phyloP scores from a whole-genome alignment of 208 protist species.

The Endotrypanum monterogeii region DNA sequence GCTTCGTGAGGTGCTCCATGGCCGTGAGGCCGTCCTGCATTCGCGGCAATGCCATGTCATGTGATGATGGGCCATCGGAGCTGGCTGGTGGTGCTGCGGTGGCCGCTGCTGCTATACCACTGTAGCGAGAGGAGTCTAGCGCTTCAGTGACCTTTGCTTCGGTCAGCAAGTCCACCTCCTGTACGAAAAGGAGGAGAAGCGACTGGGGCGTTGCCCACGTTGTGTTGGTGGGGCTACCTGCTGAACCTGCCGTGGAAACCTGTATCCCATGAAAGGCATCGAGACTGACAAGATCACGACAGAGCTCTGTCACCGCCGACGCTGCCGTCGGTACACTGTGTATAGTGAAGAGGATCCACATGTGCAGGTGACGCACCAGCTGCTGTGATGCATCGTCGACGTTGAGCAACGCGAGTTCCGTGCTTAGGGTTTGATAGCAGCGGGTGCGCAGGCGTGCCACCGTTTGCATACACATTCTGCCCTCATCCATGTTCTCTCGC shows the following conservation, averaged over 20 bases:
- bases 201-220: background rate
- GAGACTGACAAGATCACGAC: constrained; percentile 49
- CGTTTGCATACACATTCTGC: background rate
- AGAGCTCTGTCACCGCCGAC: constrained; percentile 28
- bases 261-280: constrained; percentile 23
- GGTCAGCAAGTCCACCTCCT: constrained; percentile 41
- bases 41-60: constrained; percentile 9
- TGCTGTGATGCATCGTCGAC: background rate
- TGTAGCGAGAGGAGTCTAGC: background rate
- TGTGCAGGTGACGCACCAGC: constrained; percentile 10
- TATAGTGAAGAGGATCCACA: constrained; percentile 28
- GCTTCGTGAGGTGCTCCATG: constrained; percentile 39
- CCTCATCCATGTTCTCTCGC: background rate
- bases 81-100: background rate
- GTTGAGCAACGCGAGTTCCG: constrained; percentile 13
- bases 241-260: background rate
- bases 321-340: background rate
- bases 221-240: background rate
- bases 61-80: background rate
- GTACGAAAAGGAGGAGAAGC: constrained; percentile 25
- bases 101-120: background rate
- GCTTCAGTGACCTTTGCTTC: constrained; percentile 10
- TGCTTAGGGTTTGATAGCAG: constrained; percentile 15
- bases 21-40: constrained; percentile 31
- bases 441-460: constrained; percentile 7